Conservation (phyloP, 768 basidiomycete genomes). For the Tylopilus subfusipes region DNA sequence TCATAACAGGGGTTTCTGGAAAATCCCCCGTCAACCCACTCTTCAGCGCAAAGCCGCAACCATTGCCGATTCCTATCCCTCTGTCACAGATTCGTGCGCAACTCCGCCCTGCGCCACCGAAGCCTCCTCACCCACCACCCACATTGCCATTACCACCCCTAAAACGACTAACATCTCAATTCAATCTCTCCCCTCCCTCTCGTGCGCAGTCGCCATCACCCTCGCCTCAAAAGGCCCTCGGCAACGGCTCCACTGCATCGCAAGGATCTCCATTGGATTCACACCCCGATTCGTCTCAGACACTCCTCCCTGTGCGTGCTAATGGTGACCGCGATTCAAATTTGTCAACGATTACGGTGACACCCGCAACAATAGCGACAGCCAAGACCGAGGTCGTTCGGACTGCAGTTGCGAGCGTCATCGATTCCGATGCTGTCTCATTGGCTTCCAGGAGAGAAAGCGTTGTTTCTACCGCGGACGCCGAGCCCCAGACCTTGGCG, state of each 20-base stretch:
- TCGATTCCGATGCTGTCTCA: conserved; percentile 34
- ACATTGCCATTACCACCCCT: conserved; percentile 22
- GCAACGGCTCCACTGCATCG: not conserved
- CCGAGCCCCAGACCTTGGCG: not conserved
- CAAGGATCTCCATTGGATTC: conserved; percentile 5
- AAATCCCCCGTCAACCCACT: conserved; percentile 24
- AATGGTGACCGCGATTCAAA: conserved; percentile 30
- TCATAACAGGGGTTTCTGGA: conserved; percentile 22
- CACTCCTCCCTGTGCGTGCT: conserved; percentile 12
- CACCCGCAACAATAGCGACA: conserved; percentile 40
- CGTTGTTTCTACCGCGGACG: conserved; percentile 8
- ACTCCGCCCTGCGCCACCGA: conserved; percentile 27
- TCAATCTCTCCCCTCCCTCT: conserved; percentile 3
- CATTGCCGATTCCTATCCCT: conserved; percentile 27
- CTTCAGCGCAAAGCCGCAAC: conserved; percentile 23
- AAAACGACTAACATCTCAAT: conserved; percentile 18
- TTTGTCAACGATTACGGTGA: conserved; percentile 44
- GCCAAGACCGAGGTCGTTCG: conserved; percentile 47
- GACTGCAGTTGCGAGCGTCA: conserved; percentile 50
- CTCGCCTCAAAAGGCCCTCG: not conserved
- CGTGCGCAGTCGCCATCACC: conserved; percentile 9
- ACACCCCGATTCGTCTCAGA: conserved; percentile 18
- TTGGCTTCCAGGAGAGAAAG: conserved; percentile 14
- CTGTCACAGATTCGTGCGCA: conserved; percentile 28
- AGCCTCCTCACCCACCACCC: conserved; percentile 18